Evolutionary conservation across 768 basidiomycete genomes (phyloP), one percentile per base, ranked within the genome.

Genomic region (Erythrobasidium yunnanense): DNA sequence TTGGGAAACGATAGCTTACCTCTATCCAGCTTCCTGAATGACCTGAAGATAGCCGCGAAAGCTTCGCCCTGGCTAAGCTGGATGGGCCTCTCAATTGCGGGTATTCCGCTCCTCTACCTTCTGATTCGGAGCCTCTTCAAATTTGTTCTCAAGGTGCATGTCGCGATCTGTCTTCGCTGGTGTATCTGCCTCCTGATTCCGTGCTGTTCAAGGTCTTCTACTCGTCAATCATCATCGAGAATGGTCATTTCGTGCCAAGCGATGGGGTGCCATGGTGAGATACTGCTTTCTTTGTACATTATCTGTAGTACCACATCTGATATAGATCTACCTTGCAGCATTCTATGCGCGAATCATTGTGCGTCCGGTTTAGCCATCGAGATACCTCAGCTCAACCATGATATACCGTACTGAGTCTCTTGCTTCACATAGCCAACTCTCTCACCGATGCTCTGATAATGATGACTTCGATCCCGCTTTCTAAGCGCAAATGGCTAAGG

Each of bases 191-290:
- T 13, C 33, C 34, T 55, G 27, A 33, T 55, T 7, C 27, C 8
- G 2, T 56, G 4, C 55, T 3, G 30, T 15, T 60, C 42, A 32
- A 63, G 49, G 87, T 90, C 68, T 92, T 92, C 77, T 92, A 92
- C 75, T 87, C 87, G 1, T 83, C 85, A 8, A 89, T 92, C 63
- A 87, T 91, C 25, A 81, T 92, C 17, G 88, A 92, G 75, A 87
- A 87, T 73, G 78, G 79, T 2, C 78, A 88, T 50, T 76, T 83
- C 55, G 83, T 92, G 55, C 87, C 88, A 22, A 76, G 79, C 71
- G 84, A 81, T 11, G 90, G 89, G 2, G 77, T 79, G 58, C 87
- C 90, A 70, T 88, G 86, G 88, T 87, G 70, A 70, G 78, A n/a
- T n/a, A 51, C 38, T 42, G 23, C 27, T 20, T 51, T 65, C 13